Percentiles rank a stretch among this genome's conserved stretches.
Conservation (phyloP, 805 yeast species). For the Scheffersomyces amazonensis region DNA sequence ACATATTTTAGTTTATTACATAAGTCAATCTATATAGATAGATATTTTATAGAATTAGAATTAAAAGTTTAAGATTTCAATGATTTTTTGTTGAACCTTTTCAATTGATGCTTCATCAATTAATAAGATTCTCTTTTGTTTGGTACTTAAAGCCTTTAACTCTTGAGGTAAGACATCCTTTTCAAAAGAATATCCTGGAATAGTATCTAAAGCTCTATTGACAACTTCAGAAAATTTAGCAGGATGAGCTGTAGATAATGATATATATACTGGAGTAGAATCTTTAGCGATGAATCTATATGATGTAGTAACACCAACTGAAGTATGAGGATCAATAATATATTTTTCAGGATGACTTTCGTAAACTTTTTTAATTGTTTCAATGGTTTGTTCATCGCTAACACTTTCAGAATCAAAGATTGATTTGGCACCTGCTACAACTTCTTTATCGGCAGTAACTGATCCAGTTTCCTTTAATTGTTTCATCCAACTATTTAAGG, state of each 20-base stretch:
- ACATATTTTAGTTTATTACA: neutral
- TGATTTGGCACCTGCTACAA: conserved; percentile 60
- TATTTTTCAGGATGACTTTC: conserved; percentile 59
- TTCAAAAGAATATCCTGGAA: conserved; percentile 80
- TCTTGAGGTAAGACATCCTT: conserved; percentile 86
- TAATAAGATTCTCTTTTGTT: conserved; percentile 71
- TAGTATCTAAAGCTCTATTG: conserved; percentile 64
- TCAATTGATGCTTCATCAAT: conserved; percentile 72
- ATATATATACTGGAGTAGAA: conserved; percentile 47
- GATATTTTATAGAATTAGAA: conserved; percentile 1
- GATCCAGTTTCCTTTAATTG: conserved; percentile 74
- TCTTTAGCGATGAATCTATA: conserved; percentile 53
- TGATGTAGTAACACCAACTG: conserved; percentile 88
- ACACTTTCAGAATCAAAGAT: conserved; percentile 82
- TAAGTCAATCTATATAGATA: neutral
- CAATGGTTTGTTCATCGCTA: conserved; percentile 71
- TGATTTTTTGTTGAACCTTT: conserved; percentile 71
- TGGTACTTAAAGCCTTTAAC: conserved; percentile 63
- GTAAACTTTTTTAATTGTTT: conserved; percentile 73
- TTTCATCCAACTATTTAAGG: conserved; percentile 72
- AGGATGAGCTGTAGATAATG: conserved; percentile 97
- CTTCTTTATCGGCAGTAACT: conserved; percentile 64
- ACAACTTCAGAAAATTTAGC: conserved; percentile 98
- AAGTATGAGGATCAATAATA: conserved; percentile 93
- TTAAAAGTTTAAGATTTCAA: conserved; percentile 45